These are phyloP conservation scores for Cinnamomum micranthum DNA, from an alignment of 164 flowering plant species.

Conservation along the genomic window DNA sequence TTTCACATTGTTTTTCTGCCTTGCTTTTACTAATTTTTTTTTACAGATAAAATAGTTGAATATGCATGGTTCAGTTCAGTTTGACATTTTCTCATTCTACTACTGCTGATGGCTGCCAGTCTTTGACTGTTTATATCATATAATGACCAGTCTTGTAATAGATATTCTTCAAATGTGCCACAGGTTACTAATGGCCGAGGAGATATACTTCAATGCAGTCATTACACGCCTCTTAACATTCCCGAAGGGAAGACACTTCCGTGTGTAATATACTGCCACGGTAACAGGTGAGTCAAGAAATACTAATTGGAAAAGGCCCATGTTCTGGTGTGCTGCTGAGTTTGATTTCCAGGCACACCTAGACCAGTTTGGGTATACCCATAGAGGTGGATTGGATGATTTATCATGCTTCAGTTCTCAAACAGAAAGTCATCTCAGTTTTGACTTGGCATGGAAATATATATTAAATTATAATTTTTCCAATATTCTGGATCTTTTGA, in stretches of 20 bases:
- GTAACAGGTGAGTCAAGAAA: conserved; percentile 70
- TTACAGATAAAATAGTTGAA: background rate
- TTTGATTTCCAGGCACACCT: background rate
- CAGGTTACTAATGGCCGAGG: conserved; percentile 83
- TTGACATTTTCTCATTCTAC: background rate
- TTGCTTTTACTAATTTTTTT: too few relatives aligned
- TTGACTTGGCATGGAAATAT: background rate
- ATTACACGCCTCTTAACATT: conserved; percentile 67
- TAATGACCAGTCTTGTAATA: background rate
- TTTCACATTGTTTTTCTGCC: too few relatives aligned
- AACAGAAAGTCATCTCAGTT: background rate
- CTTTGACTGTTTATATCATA: background rate
- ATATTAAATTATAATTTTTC: too few relatives aligned
- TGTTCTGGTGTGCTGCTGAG: background rate
- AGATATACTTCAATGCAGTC: conserved; percentile 79
- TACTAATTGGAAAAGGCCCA: background rate
- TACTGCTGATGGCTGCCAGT: background rate
- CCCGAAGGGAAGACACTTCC: conserved; percentile 78
- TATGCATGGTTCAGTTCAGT: background rate
- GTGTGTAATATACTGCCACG: conserved; percentile 98
- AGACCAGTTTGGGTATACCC: background rate
- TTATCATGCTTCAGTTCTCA: background rate
- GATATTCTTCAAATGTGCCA: conserved; percentile 16
- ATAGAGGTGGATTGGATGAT: background rate
- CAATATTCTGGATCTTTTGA: too few relatives aligned